These are phyloP conservation scores for Tagetes erecta DNA, from an alignment of 129 eudicot species.

Conservation along the genomic window DNA sequence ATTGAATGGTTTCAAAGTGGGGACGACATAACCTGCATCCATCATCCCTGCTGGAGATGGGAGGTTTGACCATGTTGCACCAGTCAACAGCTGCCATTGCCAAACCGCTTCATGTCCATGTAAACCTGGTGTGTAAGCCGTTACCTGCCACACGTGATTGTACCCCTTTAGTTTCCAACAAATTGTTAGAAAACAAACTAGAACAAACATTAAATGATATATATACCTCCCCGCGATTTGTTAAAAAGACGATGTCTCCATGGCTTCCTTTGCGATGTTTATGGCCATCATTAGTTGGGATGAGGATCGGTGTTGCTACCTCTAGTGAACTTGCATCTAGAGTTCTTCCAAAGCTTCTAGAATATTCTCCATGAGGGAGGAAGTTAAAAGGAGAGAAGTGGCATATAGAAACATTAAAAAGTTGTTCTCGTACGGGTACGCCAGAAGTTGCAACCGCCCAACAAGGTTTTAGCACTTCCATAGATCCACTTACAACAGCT, in stretches of 20 bases:
- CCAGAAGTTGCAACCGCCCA: conserved; percentile 99
- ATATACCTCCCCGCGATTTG: conserved; percentile 93
- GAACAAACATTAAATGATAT: conserved; percentile 3
- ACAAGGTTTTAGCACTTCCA: conserved; percentile 95
- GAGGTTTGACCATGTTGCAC: conserved; percentile 98
- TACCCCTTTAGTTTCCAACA: conserved; percentile 11
- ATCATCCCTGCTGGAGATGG: conserved; percentile 96
- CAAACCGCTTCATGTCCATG: conserved; percentile 91
- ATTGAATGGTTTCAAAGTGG: conserved; percentile 72
- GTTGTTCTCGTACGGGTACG: conserved; percentile 94
- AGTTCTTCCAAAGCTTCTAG: conserved; percentile 81
- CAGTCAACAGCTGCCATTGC: conserved; percentile 94
- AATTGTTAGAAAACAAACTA: neutral
- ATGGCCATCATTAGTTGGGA: conserved; percentile 83
- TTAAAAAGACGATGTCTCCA: conserved; percentile 89
- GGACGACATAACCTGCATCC: conserved; percentile 79
- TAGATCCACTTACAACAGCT: conserved; percentile 95
- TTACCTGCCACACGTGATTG: conserved; percentile 53
- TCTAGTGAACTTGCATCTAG: conserved; percentile 74
- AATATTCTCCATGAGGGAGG: conserved; percentile 82
- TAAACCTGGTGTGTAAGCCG: conserved; percentile 82
- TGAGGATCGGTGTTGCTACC: conserved; percentile 90
- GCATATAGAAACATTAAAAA: conserved; percentile 94
- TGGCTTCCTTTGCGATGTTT: conserved; percentile 86
- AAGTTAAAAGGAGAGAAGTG: conserved; percentile 78